Conservation (phyloP, 164 flowering plant genomes). For the Litsea cubeba region DNA sequence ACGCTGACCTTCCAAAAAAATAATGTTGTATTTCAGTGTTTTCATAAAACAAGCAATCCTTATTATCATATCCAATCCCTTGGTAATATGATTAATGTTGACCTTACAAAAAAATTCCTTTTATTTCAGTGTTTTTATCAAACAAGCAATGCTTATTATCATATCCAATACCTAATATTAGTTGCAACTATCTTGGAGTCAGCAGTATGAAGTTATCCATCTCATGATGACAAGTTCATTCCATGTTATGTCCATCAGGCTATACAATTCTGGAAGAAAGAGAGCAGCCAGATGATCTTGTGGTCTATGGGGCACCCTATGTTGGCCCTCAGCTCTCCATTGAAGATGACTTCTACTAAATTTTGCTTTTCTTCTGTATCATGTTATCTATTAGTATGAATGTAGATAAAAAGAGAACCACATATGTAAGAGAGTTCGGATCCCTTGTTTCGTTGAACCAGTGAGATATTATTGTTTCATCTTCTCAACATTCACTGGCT, state of each 20-base stretch:
- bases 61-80: not conserved
- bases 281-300: slow-evolving; percentile 24
- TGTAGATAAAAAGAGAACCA: not conserved
- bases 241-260: slow-evolving; percentile 11
- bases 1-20: no score
- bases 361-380: not conserved
- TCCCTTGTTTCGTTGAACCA: not conserved
- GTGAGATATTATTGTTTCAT: not conserved
- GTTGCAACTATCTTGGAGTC: not conserved
- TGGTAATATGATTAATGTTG: not conserved
- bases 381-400: not conserved
- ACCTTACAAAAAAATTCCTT: no score
- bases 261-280: slow-evolving; percentile 27
- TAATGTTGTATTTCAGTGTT: no score
- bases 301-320: slow-evolving; percentile 21
- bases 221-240: not conserved
- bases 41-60: not conserved
- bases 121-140: no score
- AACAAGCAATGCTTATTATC: not conserved
- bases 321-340: slow-evolving; percentile 21
- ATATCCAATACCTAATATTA: not conserved
- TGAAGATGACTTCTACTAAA: not conserved
- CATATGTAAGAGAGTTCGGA: not conserved
- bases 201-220: not conserved
- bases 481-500: no score